These are phyloP conservation scores for Mortierella sp. DNA, from an alignment of 371 early-diverging fungal species.

Conservation along the genomic window DNA sequence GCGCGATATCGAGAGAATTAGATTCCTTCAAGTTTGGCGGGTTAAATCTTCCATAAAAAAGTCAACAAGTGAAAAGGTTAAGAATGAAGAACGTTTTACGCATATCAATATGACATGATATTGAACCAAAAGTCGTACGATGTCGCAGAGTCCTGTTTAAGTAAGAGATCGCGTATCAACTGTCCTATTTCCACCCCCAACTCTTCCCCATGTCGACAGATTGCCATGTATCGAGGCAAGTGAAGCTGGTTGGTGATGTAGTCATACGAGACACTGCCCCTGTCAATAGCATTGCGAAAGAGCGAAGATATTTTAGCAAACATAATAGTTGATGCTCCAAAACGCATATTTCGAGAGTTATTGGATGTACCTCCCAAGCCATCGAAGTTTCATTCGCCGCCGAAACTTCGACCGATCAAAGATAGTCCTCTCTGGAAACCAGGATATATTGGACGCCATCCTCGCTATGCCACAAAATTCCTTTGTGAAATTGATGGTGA, in stretches of 20 bases:
- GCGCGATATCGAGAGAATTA: neutral
- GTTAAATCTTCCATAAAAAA: too few relatives aligned
- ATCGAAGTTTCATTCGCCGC: conserved; percentile 26
- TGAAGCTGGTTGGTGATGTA: neutral
- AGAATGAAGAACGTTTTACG: too few relatives aligned
- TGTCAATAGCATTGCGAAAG: neutral
- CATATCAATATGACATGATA: too few relatives aligned
- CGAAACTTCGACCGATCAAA: conserved; percentile 25
- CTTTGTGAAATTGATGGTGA: conserved; percentile 16
- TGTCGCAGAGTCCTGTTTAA: neutral
- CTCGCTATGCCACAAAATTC: conserved; percentile 30
- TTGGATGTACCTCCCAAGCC: conserved; percentile 22
- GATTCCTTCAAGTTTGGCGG: neutral
- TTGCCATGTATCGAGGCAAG: conserved; percentile 14
- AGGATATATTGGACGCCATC: conserved; percentile 36
- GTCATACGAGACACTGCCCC: conserved; percentile 13
- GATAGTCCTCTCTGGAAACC: conserved; percentile 25
- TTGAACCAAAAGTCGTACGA: neutral
- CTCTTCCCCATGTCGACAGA: conserved; percentile 28
- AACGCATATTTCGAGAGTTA: neutral
- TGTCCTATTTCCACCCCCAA: conserved; percentile 7
- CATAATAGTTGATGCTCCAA: neutral
- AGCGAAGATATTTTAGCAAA: neutral
- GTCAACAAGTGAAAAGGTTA: neutral
- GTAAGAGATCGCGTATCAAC: conserved; percentile 7